A percentile compares a stretch with the other conserved stretches of the same genome.
Evolutionary conservation across 176 grass and related monocot genomes (phyloP).

Genomic region (Oryza meridionalis): DNA sequence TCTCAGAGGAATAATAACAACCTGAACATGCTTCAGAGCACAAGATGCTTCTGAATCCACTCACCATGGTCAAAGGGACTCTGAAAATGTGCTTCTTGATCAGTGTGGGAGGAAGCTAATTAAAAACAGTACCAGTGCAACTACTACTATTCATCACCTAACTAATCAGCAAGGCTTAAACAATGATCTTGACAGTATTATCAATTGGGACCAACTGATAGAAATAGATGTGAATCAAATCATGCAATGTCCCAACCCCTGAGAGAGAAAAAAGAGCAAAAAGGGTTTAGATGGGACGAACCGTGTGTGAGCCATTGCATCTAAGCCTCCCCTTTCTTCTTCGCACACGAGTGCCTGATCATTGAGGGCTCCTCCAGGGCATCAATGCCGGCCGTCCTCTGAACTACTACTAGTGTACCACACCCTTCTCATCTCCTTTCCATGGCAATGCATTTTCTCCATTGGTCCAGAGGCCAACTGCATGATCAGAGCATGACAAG

Average conservation of each 20-base stretch:
- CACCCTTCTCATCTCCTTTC: not conserved
- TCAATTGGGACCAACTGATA: not conserved
- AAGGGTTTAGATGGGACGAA: constrained; percentile 10
- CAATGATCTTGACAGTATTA: not conserved
- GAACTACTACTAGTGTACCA: not conserved
- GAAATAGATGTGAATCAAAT: constrained; percentile 9
- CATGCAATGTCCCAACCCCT: constrained; percentile 8
- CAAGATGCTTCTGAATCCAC: not conserved
- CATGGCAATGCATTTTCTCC: not conserved
- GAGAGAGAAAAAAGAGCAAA: not conserved
- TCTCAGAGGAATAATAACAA: not conserved
- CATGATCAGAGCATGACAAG: constrained; percentile 30
- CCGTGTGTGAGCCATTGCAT: not conserved
- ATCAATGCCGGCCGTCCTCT: constrained; percentile 14
- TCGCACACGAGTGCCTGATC: constrained; percentile 48
- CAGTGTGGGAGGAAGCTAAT: not conserved
- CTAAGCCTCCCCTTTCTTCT: not conserved
- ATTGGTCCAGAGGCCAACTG: not conserved
- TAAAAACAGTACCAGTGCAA: not conserved
- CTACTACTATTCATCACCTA: not conserved
- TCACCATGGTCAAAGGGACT: not conserved
- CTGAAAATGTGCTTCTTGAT: not conserved
- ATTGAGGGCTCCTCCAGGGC: constrained; percentile 41
- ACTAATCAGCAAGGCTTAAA: not conserved
- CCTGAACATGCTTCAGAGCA: not conserved